A percentile compares a stretch with the other conserved stretches of the same genome.
These are phyloP conservation scores for Aspergillus avenaceus DNA, from an alignment of 495 filamentous ascomycete species.

Conservation along the genomic window DNA sequence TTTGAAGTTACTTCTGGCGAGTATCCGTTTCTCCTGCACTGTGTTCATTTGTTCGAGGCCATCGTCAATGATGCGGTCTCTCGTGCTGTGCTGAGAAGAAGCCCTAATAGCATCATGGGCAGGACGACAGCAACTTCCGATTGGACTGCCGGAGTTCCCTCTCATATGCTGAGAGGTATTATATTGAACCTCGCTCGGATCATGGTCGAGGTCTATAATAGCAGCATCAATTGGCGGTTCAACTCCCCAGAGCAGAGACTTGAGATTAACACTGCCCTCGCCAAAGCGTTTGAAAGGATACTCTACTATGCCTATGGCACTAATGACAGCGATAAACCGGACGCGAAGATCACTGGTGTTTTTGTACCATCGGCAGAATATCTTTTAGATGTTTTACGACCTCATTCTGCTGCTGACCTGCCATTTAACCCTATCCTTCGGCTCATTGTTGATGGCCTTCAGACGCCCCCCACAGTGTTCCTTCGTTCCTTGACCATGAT, in stretches of 20 bases:
- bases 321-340: constrained; percentile 51
- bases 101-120: constrained; percentile 45
- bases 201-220: constrained; percentile 77
- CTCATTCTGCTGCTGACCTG: constrained; percentile 61
- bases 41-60: constrained; percentile 66
- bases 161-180: constrained; percentile 70
- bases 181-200: constrained; percentile 66
- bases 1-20: constrained; percentile 71
- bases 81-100: constrained; percentile 67
- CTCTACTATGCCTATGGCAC: constrained; percentile 69
- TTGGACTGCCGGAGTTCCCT: constrained; percentile 66
- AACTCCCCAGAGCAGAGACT: constrained; percentile 59
- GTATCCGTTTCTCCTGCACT: constrained; percentile 72
- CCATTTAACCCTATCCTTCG: constrained; percentile 74
- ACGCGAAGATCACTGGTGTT: constrained; percentile 56
- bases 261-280: constrained; percentile 54
- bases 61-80: constrained; percentile 71
- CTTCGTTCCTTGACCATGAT: constrained; percentile 52
- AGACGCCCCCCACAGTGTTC: constrained; percentile 60
- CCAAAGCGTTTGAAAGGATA: constrained; percentile 64
- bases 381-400: constrained; percentile 71
- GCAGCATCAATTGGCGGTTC: constrained; percentile 79
- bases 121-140: constrained; percentile 51
- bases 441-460: constrained; percentile 62
- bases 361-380: constrained; percentile 68